Evolutionary conservation across 1,139 yeast species (phyloP).

Genomic region (Yamadazyma oceani): DNA sequence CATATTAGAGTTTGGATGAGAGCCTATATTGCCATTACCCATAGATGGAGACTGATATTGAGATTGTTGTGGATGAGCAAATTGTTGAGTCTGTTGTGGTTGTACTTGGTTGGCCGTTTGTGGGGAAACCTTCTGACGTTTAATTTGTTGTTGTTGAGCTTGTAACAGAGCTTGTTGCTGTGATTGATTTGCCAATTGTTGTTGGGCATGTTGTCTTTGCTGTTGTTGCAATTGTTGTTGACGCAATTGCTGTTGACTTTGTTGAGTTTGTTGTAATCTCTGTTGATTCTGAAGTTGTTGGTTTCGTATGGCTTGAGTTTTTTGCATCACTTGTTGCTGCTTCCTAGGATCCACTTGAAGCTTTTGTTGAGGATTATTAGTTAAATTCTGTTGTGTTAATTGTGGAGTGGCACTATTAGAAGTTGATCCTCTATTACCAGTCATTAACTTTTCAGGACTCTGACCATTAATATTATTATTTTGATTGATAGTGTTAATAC

Average conservation of each 20-base stretch:
- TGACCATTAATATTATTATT: constrained; percentile 15
- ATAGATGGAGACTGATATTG: constrained; percentile 11
- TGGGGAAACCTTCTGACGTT: constrained; percentile 15
- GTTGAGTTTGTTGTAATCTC: constrained; percentile 4
- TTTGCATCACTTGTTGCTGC: constrained; percentile 15
- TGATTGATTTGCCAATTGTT: constrained; percentile 11
- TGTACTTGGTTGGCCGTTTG: constrained; percentile 26
- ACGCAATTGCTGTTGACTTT: constrained; percentile 7
- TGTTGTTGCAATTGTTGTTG: constrained; percentile 25
- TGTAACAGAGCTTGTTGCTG: constrained; percentile 16
- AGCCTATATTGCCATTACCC: constrained; percentile 8
- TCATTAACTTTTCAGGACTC: constrained; percentile 16
- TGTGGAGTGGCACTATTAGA: constrained; percentile 9
- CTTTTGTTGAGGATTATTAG: not conserved
- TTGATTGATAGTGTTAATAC: constrained; percentile 46
- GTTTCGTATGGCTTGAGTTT: constrained; percentile 17
- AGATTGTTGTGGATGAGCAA: constrained; percentile 8
- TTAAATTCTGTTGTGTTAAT: constrained; percentile 5
- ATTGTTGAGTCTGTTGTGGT: constrained; percentile 5
- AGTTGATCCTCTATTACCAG: not conserved
- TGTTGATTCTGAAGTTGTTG: constrained; percentile 10
- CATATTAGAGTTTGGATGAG: constrained; percentile 14
- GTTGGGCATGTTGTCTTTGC: constrained; percentile 21
- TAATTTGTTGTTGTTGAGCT: constrained; percentile 12
- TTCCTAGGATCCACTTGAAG: constrained; percentile 12